Percentiles rank a stretch among this genome's conserved stretches.
Evolutionary conservation across 2,329 filamentous ascomycete genomes (phyloP).

Genomic region (Aspergillus neotritici): DNA sequence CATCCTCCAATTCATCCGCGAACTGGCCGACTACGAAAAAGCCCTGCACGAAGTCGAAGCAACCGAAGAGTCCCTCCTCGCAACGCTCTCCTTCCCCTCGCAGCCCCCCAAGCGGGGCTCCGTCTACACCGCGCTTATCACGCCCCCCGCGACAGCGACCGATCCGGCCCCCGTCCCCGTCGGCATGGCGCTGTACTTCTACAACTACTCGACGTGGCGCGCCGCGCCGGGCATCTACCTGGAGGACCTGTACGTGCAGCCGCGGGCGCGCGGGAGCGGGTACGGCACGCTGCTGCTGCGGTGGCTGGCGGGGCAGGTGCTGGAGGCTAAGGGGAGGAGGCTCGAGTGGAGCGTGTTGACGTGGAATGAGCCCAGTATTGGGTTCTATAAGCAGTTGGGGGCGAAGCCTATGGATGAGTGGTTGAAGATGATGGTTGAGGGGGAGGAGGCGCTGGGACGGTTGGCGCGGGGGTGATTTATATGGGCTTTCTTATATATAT

Average conservation of each 20-base stretch:
- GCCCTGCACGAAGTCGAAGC: constrained; percentile 69
- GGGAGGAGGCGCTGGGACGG: constrained; percentile 38
- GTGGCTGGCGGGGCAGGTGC: constrained; percentile 71
- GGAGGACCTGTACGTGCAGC: constrained; percentile 83
- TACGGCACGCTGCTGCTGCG: constrained; percentile 73
- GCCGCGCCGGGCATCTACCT: constrained; percentile 84
- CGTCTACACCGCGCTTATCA: constrained; percentile 69
- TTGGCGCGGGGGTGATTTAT: constrained; percentile 29
- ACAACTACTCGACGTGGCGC: constrained; percentile 93
- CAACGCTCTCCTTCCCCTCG: constrained; percentile 72
- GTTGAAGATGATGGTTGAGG: constrained; percentile 47
- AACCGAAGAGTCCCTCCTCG: constrained; percentile 64
- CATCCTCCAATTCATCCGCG: constrained; percentile 78
- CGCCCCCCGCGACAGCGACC: constrained; percentile 44
- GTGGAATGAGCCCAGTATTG: constrained; percentile 86
- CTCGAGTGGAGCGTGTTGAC: constrained; percentile 88
- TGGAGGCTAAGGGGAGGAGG: constrained; percentile 64
- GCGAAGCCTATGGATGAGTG: constrained; percentile 44
- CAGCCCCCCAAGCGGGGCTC: constrained; percentile 49
- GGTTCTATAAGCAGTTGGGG: constrained; percentile 63
- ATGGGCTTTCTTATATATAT: no score
- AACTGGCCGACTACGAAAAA: constrained; percentile 83
- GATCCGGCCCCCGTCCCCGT: constrained; percentile 43
- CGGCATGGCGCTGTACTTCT: constrained; percentile 86
- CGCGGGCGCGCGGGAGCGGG: constrained; percentile 64